These are phyloP conservation scores for Cerioporus squamosus DNA, from an alignment of 1,284 basidiomycete species.

Conservation along the genomic window DNA sequence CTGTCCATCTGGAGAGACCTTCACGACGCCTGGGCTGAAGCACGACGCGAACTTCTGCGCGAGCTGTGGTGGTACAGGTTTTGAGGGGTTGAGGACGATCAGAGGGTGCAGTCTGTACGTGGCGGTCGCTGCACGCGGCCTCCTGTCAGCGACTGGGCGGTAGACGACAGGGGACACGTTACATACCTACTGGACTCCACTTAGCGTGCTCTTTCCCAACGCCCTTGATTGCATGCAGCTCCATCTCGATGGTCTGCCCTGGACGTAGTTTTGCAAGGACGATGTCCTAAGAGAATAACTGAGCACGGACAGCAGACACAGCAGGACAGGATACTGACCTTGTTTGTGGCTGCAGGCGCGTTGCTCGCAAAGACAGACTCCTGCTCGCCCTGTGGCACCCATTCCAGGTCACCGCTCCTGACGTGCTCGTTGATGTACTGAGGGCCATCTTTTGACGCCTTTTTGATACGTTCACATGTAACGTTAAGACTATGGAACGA, in stretches of 20 bases:
- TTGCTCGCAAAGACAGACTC: conserved; percentile 50
- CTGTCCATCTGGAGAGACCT: conserved; percentile 49
- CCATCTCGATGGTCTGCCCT: conserved; percentile 84
- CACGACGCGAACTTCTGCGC: conserved; percentile 85
- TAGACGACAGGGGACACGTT: not conserved
- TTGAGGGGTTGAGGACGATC: conserved; percentile 74
- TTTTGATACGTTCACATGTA: conserved; percentile 68
- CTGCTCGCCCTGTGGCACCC: conserved; percentile 91
- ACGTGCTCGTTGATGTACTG: conserved; percentile 45
- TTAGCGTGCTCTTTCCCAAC: conserved; percentile 98
- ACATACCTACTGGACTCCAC: conserved; percentile 92
- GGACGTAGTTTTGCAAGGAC: conserved; percentile 94
- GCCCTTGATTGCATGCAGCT: conserved; percentile 93
- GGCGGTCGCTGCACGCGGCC: conserved; percentile 74
- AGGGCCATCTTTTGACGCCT: conserved; percentile 27
- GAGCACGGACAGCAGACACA: not conserved
- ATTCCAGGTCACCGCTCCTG: conserved; percentile 80
- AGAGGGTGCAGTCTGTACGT: conserved; percentile 93
- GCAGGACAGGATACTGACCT: conserved; percentile 15
- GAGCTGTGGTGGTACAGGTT: conserved; percentile 67
- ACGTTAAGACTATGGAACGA: conserved; percentile 56
- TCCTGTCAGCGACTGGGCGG: not conserved
- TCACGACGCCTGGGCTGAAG: conserved; percentile 91
- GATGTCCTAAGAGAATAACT: conserved; percentile 57
- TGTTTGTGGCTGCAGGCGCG: conserved; percentile 75